Evolutionary conservation across 768 basidiomycete genomes (phyloP).

Genomic region (Rhodocollybia butyracea): DNA sequence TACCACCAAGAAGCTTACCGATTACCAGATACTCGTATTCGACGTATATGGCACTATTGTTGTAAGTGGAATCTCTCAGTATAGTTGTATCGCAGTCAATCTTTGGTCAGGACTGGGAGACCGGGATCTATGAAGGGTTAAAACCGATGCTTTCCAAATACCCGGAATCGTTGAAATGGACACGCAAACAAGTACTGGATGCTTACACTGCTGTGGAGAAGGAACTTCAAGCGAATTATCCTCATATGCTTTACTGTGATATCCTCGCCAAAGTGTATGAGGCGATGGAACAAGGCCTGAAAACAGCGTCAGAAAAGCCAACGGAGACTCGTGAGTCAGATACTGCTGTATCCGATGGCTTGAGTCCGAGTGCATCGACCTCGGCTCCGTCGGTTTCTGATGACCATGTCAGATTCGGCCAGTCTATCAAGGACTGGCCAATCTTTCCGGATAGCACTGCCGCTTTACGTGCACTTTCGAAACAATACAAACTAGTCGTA

Average conservation of each 20-base stretch:
- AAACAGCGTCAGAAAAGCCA: slow-evolving; percentile 23
- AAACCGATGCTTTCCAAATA: slow-evolving; percentile 47
- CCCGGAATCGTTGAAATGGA: slow-evolving; percentile 38
- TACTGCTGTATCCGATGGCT: slow-evolving; percentile 17
- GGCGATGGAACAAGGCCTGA: slow-evolving; percentile 33
- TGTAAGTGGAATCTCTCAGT: slow-evolving; percentile 26
- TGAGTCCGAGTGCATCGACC: slow-evolving; percentile 9
- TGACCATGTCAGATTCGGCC: slow-evolving; percentile 49
- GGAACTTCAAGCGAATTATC: slow-evolving; percentile 56
- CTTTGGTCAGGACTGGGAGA: slow-evolving; percentile 72
- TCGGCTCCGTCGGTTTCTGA: not conserved
- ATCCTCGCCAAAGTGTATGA: slow-evolving; percentile 51
- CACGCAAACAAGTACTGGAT: slow-evolving; percentile 47
- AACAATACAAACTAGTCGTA: slow-evolving; percentile 66
- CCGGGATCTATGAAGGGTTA: slow-evolving; percentile 55
- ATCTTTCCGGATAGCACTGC: slow-evolving; percentile 63
- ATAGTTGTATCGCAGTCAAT: not conserved
- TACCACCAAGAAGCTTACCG: slow-evolving; percentile 28
- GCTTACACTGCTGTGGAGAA: slow-evolving; percentile 52
- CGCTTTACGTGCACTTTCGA: slow-evolving; percentile 57
- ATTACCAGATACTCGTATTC: slow-evolving; percentile 58
- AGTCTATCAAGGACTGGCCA: slow-evolving; percentile 59
- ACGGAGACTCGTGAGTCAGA: slow-evolving; percentile 16
- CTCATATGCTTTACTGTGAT: slow-evolving; percentile 56
- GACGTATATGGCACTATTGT: slow-evolving; percentile 78